Conservation (phyloP, 768 basidiomycete genomes). For the Suillus tomentosus region DNA sequence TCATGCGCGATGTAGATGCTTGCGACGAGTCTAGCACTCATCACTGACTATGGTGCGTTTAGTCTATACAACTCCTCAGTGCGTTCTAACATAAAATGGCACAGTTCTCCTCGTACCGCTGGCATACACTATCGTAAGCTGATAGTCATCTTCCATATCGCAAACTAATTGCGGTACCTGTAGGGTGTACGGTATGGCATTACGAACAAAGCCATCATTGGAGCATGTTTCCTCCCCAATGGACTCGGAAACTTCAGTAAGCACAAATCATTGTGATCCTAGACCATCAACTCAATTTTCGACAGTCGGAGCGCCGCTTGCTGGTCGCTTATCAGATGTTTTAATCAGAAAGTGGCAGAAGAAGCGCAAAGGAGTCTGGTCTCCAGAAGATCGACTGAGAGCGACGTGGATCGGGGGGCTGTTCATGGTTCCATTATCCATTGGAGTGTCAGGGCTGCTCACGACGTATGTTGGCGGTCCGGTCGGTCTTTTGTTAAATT, state of each 20-base stretch:
- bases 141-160: not conserved
- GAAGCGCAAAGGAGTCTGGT: slow-evolving; percentile 52
- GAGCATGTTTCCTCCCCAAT: slow-evolving; percentile 37
- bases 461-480: slow-evolving; percentile 47
- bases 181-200: slow-evolving; percentile 40
- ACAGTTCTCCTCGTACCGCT: slow-evolving; percentile 36
- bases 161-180: not conserved
- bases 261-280: slow-evolving; percentile 10
- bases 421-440: slow-evolving; percentile 50
- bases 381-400: slow-evolving; percentile 63
- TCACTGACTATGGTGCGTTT: slow-evolving; percentile 33
- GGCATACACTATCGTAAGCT: slow-evolving; percentile 39
- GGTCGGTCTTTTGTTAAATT: slow-evolving; percentile 47
- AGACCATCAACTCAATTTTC: not conserved
- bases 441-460: slow-evolving; percentile 46
- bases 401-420: slow-evolving; percentile 45
- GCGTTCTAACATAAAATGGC: not conserved
- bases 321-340: slow-evolving; percentile 56
- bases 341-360: slow-evolving; percentile 47
- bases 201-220: slow-evolving; percentile 36
- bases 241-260: slow-evolving; percentile 39
- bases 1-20: slow-evolving; percentile 48
- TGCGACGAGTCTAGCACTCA: slow-evolving; percentile 26
- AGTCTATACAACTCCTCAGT: not conserved
- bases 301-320: slow-evolving; percentile 57